These are phyloP conservation scores for Pseudozyma sp. DNA, from an alignment of 1,284 basidiomycete genomes.

Conservation along the genomic window DNA sequence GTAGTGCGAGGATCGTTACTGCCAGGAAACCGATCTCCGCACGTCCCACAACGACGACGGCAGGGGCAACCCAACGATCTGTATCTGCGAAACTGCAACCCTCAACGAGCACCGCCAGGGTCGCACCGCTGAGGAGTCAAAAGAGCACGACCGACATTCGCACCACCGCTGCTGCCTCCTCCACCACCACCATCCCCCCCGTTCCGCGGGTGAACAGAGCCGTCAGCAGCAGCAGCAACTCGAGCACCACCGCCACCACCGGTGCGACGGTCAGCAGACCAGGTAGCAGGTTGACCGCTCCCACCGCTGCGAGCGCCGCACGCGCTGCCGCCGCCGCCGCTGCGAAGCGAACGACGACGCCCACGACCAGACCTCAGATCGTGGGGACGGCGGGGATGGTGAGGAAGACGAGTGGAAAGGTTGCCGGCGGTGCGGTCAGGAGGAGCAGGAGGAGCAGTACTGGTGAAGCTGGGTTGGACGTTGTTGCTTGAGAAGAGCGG, in stretches of 20 bases:
- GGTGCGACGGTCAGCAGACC: slow-evolving; percentile 5
- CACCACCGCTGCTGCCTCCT: neutral
- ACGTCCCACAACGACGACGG: neutral
- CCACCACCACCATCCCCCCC: neutral
- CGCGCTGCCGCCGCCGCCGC: slow-evolving; percentile 22
- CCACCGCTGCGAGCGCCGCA: slow-evolving; percentile 34
- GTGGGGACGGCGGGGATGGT: slow-evolving; percentile 10
- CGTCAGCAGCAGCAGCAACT: slow-evolving; percentile 9
- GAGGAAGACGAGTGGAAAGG: neutral
- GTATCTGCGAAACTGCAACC: slow-evolving; percentile 21
- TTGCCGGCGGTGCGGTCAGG: neutral
- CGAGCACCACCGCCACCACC: slow-evolving; percentile 17
- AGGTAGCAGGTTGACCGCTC: slow-evolving; percentile 30
- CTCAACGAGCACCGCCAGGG: neutral
- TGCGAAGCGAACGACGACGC: neutral
- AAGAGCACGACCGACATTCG: slow-evolving; percentile 26
- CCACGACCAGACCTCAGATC: neutral
- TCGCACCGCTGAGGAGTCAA: slow-evolving; percentile 15
- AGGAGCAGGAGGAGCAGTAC: slow-evolving; percentile 29
- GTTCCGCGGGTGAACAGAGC: neutral
- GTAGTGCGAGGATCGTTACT: slow-evolving; percentile 2
- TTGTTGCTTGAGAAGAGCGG: slow-evolving; percentile 10
- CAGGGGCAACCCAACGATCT: neutral
- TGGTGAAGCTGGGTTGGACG: slow-evolving; percentile 38
- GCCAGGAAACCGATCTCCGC: slow-evolving; percentile 10